Evolutionary conservation across 73 alveolate genomes (phyloP), one percentile per base, ranked within the genome.

Genomic region (Paraurostyla sp.): DNA sequence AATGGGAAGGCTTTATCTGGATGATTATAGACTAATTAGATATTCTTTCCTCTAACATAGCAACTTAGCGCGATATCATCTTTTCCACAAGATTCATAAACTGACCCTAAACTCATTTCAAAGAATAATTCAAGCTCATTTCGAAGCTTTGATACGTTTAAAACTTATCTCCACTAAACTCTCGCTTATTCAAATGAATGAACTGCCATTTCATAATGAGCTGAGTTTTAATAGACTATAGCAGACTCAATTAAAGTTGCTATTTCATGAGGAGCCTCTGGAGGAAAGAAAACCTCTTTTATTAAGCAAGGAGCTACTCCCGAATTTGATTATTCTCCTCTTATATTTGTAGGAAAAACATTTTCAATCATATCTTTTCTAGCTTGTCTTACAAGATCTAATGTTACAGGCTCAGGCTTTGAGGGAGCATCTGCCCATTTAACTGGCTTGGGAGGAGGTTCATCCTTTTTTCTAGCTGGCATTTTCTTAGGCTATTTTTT

Each of bases 1-100:
- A 80, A 98, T 0, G 97, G 97, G 65, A 98, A 96, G 9, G 99
- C 99, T 56, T 84, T 91, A 89, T 98, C 99, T 33, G 99, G 99
- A 73, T 98, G 97, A 76, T 95, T 96, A 46, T 95, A 93, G 25
- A 95, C 96, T 60, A 98, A 91, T 60, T 96, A 93, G 46, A 94
- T 89, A 65, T 80, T 89, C 88, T 96, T 97, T 0, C 99, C 98
- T 43, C 92, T 83, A 87, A 94, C 87, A 81, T 96, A 98, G 42
- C 93, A 86, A 43, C 93, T 80, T 42, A 98, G 86, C 7, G 99
- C 99, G 33, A 92, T 89, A 57, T 95, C 98, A 91, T 98, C 99
- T 94, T 93, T 95, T 35, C 98, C 98, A 78, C 97, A 93, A 62
- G 96, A 93, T 82, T 97, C 99, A 88, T 96, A 98, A 27, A 96